A percentile compares a stretch with the other conserved stretches of the same genome.
These are phyloP conservation scores for Cordyceps fumosorosea DNA, from an alignment of 2,329 filamentous ascomycete species.

Conservation along the genomic window DNA sequence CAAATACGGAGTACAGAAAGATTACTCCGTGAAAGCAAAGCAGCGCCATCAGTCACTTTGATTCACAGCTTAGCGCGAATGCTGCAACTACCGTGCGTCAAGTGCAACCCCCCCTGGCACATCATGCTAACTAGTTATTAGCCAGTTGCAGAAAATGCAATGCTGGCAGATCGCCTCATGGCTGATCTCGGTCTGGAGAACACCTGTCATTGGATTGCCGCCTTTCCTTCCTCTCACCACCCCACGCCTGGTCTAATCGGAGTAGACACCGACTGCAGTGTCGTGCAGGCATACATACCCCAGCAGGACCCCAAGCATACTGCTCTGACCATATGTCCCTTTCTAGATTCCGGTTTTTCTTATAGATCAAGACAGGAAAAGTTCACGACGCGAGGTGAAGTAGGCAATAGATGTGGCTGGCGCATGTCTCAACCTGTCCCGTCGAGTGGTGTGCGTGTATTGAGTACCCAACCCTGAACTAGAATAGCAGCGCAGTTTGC, in stretches of 20 bases:
- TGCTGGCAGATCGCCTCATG: not conserved
- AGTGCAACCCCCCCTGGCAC: not conserved
- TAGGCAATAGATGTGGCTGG: not conserved
- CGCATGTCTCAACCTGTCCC: slow-evolving; percentile 8
- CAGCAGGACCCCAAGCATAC: not conserved
- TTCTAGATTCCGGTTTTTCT: not conserved
- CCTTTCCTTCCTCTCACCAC: not conserved
- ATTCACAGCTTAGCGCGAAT: not conserved
- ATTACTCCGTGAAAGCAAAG: not conserved
- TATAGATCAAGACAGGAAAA: not conserved
- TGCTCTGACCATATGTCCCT: not conserved
- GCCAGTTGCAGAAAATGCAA: not conserved
- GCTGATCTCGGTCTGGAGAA: slow-evolving; percentile 5
- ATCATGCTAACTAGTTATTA: not conserved
- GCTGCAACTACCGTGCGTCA: slow-evolving; percentile 5
- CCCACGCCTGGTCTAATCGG: not conserved
- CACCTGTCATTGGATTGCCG: not conserved
- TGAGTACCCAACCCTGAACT: not conserved
- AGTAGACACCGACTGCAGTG: not conserved
- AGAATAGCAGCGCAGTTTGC: not conserved
- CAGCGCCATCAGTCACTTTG: not conserved
- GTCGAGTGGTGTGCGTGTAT: not conserved
- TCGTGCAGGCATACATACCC: not conserved
- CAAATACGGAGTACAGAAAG: no score
- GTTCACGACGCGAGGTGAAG: not conserved